Conservation (phyloP, 108 stramenopile species). For the Skeletonema marinoi region DNA sequence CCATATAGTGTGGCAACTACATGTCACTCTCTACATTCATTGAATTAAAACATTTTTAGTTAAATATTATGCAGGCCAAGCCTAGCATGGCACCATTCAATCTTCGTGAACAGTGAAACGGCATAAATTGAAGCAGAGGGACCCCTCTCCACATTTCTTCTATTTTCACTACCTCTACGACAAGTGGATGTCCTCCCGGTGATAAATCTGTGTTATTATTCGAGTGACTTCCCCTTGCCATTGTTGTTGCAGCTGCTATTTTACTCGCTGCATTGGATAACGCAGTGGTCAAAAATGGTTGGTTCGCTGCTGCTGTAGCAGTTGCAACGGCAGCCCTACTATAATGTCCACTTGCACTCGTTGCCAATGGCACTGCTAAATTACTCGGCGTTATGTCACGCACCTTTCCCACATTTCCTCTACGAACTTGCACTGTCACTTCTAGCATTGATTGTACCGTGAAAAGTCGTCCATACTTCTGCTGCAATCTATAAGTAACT, state of each 20-base stretch:
- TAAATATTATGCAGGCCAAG: constrained; percentile 1
- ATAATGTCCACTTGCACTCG: constrained; percentile 7
- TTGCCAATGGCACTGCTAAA: background rate
- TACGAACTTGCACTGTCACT: constrained; percentile 29
- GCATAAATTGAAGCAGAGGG: constrained; percentile 9
- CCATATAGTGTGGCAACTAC: background rate
- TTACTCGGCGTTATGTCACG: background rate
- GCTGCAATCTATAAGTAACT: constrained; percentile 18
- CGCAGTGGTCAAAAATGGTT: background rate
- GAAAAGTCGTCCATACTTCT: constrained; percentile 11
- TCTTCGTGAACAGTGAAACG: constrained; percentile 33
- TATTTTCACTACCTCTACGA: constrained; percentile 34
- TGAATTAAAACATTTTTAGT: constrained; percentile 4
- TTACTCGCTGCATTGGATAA: constrained; percentile 1
- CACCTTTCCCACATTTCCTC: background rate
- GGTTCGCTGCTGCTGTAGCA: background rate
- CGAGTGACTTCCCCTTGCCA: background rate
- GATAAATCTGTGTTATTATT: background rate
- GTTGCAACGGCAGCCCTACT: constrained; percentile 7
- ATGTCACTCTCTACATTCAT: background rate
- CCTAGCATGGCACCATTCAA: constrained; percentile 28
- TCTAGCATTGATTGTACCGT: constrained; percentile 13
- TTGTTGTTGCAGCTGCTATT: background rate
- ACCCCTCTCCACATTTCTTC: constrained; percentile 48
- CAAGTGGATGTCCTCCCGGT: constrained; percentile 6